phyloP scores from a whole-genome alignment of 2,329 filamentous ascomycete species.

The Pestalotiopsis sp. region DNA sequence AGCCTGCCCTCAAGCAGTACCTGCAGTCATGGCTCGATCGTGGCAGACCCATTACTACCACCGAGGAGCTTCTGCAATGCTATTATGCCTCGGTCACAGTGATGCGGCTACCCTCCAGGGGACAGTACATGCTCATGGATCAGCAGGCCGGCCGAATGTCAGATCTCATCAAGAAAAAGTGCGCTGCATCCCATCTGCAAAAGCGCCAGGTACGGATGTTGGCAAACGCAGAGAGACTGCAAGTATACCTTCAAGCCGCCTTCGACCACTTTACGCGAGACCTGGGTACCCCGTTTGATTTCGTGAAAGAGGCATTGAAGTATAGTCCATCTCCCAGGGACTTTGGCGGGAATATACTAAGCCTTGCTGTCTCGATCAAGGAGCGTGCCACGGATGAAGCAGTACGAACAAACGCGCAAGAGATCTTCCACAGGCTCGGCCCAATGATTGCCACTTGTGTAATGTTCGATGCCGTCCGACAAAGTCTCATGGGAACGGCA shows the following conservation, averaged over 20 bases:
- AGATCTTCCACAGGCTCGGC: constrained; percentile 31
- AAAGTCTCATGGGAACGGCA: constrained; percentile 30
- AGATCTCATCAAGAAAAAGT: constrained; percentile 8
- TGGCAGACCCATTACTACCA: constrained; percentile 38
- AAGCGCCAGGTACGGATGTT: constrained; percentile 9
- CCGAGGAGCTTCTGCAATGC: constrained; percentile 42
- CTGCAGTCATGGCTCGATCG: constrained; percentile 36
- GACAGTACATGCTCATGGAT: constrained; percentile 10
- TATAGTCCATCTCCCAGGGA: constrained; percentile 12
- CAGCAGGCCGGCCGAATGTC: constrained; percentile 3
- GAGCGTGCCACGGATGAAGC: background rate
- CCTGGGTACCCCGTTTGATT: constrained; percentile 13
- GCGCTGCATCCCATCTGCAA: constrained; percentile 1
- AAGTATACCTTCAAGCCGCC: constrained; percentile 10
- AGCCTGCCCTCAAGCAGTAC: constrained; percentile 30
- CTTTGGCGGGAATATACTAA: constrained; percentile 16
- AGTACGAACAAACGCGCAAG: constrained; percentile 23
- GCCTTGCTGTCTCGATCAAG: constrained; percentile 13
- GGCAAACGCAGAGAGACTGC: constrained; percentile 4
- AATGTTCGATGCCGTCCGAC: constrained; percentile 33
- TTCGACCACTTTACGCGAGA: constrained; percentile 10
- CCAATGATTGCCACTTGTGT: constrained; percentile 34
- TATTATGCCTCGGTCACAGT: constrained; percentile 47
- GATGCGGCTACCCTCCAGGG: constrained; percentile 3
- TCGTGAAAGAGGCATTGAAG: constrained; percentile 14